Evolutionary conservation across 768 basidiomycete genomes (phyloP).

Genomic region (Leucocoprinus leucothites): DNA sequence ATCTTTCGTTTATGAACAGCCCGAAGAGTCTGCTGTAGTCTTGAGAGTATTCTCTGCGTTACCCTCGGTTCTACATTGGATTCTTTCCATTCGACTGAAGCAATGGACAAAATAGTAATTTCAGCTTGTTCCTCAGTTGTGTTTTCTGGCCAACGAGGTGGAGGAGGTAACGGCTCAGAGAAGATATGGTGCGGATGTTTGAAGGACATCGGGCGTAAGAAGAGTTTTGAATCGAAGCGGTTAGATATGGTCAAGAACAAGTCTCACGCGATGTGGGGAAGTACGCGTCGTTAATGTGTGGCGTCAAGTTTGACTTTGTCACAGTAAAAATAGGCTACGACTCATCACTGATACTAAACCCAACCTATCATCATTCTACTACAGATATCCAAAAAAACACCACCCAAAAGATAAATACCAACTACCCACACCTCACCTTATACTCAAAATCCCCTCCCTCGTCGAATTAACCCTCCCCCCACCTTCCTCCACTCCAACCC

Average conservation of each 20-base stretch:
- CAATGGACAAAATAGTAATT: not conserved
- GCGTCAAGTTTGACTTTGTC: too few species aligned
- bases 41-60: not conserved
- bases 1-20: constrained; percentile 17
- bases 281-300: too few species aligned
- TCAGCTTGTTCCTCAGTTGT: too few species aligned
- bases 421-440: too few species aligned
- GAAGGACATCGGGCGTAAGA: not conserved
- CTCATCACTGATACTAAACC: too few species aligned
- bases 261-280: too few species aligned
- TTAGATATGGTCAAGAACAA: too few species aligned
- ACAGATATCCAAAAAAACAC: too few species aligned
- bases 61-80: not conserved
- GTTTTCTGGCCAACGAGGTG: not conserved
- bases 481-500: constrained; percentile 28
- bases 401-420: too few species aligned
- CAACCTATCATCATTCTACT: too few species aligned
- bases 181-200: not conserved
- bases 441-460: constrained; percentile 44
- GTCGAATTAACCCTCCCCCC: constrained; percentile 45
- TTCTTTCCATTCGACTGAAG: not conserved
- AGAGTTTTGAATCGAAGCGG: too few species aligned
- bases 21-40: constrained; percentile 6
- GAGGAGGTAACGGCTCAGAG: not conserved
- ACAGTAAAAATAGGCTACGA: too few species aligned